Base-by-base conservation (phyloP, 805 yeast genomes). In the Candida oleophila region DNA sequence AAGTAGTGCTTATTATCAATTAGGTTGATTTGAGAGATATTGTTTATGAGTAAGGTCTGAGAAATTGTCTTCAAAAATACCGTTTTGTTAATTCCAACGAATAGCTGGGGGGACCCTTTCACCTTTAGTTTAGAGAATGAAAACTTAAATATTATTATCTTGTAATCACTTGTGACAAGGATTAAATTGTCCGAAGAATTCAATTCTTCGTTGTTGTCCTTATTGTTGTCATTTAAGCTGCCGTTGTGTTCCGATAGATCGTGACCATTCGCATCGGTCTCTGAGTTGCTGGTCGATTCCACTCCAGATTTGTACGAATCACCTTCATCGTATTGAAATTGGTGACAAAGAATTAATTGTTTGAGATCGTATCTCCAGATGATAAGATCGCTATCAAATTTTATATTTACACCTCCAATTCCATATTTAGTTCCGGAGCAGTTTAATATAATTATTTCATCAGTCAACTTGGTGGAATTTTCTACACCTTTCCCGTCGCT, bases 321-420 rank as follows among this genome's bases (percentile, higher is more conserved):
- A 14, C 45, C 22, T 18, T 28, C 22, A 15, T n/a, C 22, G 14
- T 18, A 15, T 18, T 19, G 38, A 11, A 20, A 18, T 38, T 22
- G 38, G n/a, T 39, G 42, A 16, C 42, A 18, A 7, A 41, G 9
- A 22, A 41, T 22, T 11, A 11, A 19, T 32, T 41, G 43, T 12
- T 59, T 57, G 45, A 69, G 65, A 44, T 65, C 57, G 43, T 68
- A 66, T 41, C 71, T 64, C 76, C 76, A 72, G 5, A 69, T 51
- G 20, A 71, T 61, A 36, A 61, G 48, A 47, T 73, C 77, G 46
- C 67, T 66, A 45, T 70, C 73, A 44, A 73, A 69, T 19, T 56
- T 56, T 35, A 62, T 60, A 7, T 48, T 49, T 8, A 49, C 61
- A 4, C 65, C 66, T 15, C 71, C 71, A 22, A 49, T 49, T 1